Evolutionary conservation across 202 grass and related monocot genomes (phyloP), one percentile per base, ranked within the genome.

Genomic region (Panicum hallii): DNA sequence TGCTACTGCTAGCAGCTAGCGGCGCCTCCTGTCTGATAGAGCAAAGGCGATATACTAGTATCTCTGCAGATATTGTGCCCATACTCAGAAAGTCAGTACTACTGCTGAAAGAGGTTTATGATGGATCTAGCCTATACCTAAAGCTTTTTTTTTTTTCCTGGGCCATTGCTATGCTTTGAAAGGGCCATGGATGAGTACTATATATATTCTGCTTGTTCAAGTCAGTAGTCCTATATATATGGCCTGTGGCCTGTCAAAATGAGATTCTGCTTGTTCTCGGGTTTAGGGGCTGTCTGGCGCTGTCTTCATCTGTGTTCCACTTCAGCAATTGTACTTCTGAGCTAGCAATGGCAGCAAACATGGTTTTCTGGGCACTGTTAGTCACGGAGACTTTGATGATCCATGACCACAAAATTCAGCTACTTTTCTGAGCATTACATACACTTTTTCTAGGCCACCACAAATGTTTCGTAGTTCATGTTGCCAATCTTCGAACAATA

Each of bases 71-170:
- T 30, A 5, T 62, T 30, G 23, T 70, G 66, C 65, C 57, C 66
- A 67, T 61, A 15, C 56, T 57, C 77, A 72, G 65, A 90, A 89
- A 77, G 47, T 64, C 68, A 38, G 82, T 38, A 43, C 8, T 11
- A 67, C 68, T 11, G 16, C 14, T 72, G 14, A 79, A 86, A 79
- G 76, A 53, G 55, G 66, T 20, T 43, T 62, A 20, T 55, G 56
- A 48, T 62, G 58, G 58, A 80, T 64, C 57, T 66, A 72, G 22
- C 63, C 57, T 72, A 28, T 30, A 28, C 58, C 14, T 40, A 63
- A 70, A 70, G 17, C 63, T 55, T 68, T 48, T 26, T 68, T 48
- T 26, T 26, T 53, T 67, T 49, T 69, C 52, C 67, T n/a, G 67
- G 55, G 79, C 11, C 72, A 20, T 69, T 61, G 62, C 64, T 78